Evolutionary conservation across 768 basidiomycete genomes (phyloP), one percentile per base, ranked within the genome.

Genomic region (Tricholoma sp.): DNA sequence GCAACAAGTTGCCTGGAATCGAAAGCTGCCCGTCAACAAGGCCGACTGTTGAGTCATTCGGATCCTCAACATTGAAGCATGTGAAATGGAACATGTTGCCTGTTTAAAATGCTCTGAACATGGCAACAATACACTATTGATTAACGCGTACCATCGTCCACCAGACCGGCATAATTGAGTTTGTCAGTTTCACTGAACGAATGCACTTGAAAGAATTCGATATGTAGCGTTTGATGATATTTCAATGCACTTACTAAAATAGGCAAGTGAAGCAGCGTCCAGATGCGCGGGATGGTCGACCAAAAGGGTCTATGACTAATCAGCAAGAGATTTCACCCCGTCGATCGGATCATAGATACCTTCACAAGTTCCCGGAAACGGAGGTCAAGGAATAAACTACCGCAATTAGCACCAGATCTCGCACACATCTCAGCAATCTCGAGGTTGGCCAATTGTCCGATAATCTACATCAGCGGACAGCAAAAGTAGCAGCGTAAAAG

Each of bases 401-500:
- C 93, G 63, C 90, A 92, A 65, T 89, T 94, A 6, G 89, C 87
- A 2, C 93, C 92, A 48, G 89, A 91, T 53, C 91, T 79, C 12
- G 91, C 91, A 59, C 88, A 89, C 73, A 94, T 87, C 72, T 95
- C 93, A 45, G 91, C 92, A 57, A 95, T 93, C 69, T 94, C 91
- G n/a, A 94, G 80, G 64, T 84, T 82, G 10, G 84, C 75, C 69
- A 90, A 77, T 60, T 89, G 81, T 4, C 91, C 93, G 53, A 89
- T 89, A 50, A 94, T 88, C 79, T 79, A 61, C 32, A 73, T 73
- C 69, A 60, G 63, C 59, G 52, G 55, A 34, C 34, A 44, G 49
- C 31, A 31, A 33, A 44, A 24, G 24, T 24, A 24, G 41, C 39
- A 48, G 57, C 17, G n/a, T 58, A 45, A 57, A 33, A 36, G 42